phyloP scores from a whole-genome alignment of 164 flowering plant genomes.

The Magnolia kwangsiensis region DNA sequence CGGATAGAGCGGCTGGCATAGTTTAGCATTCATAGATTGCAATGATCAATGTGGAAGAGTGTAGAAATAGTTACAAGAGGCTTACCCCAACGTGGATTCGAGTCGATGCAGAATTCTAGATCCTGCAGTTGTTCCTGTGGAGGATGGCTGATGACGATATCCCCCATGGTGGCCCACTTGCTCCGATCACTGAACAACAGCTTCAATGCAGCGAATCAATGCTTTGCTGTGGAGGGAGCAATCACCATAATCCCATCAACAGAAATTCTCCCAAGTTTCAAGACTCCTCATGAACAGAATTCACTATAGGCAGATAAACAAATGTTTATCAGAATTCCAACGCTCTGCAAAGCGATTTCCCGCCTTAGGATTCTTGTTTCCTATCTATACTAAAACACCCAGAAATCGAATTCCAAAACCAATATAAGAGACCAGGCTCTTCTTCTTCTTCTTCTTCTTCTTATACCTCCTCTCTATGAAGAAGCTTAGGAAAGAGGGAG shows the following conservation, averaged over 20 bases:
- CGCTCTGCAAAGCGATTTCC: neutral
- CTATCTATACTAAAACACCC: neutral
- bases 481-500: neutral
- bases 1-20: too few relatives aligned
- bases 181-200: neutral
- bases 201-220: neutral
- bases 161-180: neutral
- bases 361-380: neutral
- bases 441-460: neutral
- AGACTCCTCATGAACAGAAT: neutral
- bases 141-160: conserved; percentile 56
- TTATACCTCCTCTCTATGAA: neutral
- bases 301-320: neutral
- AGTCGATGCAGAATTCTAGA: conserved; percentile 81
- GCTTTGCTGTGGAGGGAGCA: neutral
- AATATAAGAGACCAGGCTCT: neutral
- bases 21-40: neutral
- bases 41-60: neutral
- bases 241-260: neutral
- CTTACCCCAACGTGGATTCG: conserved; percentile 88
- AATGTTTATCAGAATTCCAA: neutral
- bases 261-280: neutral
- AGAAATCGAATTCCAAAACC: neutral
- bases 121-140: conserved; percentile 88
- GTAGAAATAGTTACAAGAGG: neutral